A percentile compares a stretch with the other conserved stretches of the same genome.
Evolutionary conservation across 129 eudicot species (phyloP).

Genomic region (Oenanthe sinensis): DNA sequence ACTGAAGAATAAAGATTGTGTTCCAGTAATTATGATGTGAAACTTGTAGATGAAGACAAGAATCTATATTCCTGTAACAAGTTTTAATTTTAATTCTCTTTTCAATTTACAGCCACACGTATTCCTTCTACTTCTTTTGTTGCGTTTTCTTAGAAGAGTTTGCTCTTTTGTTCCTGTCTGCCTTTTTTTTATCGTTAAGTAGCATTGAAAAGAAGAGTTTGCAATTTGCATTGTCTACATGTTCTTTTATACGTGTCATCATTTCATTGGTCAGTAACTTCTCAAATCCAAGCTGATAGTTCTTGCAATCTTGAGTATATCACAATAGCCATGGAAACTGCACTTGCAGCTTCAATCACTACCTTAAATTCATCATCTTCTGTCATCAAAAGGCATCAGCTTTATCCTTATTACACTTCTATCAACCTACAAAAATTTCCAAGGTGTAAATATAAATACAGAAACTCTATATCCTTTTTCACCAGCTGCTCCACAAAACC

Average conservation of each 20-base stretch:
- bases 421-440: constrained; percentile 15
- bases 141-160: constrained; percentile 2
- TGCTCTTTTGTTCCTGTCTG: constrained; percentile 6
- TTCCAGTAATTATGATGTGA: not conserved
- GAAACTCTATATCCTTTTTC: constrained; percentile 24
- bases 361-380: constrained; percentile 20
- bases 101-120: not conserved
- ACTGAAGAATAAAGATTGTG: not conserved
- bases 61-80: not conserved
- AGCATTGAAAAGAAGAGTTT: constrained; percentile 1
- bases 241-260: constrained; percentile 24
- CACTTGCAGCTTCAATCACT: constrained; percentile 22
- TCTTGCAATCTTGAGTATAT: constrained; percentile 21
- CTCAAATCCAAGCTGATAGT: constrained; percentile 23
- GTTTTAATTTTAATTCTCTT: not conserved
- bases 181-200: not conserved
- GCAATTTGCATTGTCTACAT: not conserved
- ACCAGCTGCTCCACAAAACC: constrained; percentile 55
- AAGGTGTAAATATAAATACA: constrained; percentile 22
- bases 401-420: constrained; percentile 15
- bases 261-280: constrained; percentile 17
- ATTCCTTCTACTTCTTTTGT: not conserved
- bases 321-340: constrained; percentile 37
- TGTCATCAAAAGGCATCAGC: constrained; percentile 18
- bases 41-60: not conserved